A percentile compares a stretch with the other conserved stretches of the same genome.
These are phyloP conservation scores for Hypomontagnella submonticulosa DNA, from an alignment of 495 filamentous ascomycete species.

Conservation along the genomic window DNA sequence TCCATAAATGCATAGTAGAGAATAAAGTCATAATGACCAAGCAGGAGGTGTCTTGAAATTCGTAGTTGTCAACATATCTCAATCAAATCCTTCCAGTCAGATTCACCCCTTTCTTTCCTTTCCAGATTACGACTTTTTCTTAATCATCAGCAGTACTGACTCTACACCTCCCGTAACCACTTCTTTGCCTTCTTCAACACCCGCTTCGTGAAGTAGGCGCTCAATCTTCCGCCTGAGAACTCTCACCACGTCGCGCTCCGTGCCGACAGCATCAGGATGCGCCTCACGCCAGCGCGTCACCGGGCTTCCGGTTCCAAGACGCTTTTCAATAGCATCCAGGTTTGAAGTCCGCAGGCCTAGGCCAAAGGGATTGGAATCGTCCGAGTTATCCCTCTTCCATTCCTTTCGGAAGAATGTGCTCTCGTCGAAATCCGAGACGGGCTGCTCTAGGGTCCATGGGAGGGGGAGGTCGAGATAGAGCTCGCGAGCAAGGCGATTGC, in stretches of 20 bases:
- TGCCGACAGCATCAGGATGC: slow-evolving; percentile 6
- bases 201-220: slow-evolving; percentile 9
- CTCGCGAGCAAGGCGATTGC: not conserved
- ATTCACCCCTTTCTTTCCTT: too few species aligned
- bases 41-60: too few species aligned
- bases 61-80: too few species aligned
- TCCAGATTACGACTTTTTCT: too few species aligned
- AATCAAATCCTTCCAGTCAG: too few species aligned
- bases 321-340: slow-evolving; percentile 1
- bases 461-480: slow-evolving; percentile 9
- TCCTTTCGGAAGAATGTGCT: slow-evolving; percentile 7
- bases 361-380: not conserved
- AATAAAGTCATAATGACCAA: too few species aligned
- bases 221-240: not conserved
- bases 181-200: slow-evolving; percentile 21
- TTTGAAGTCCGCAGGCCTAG: not conserved
- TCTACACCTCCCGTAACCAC: not conserved
- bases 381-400: slow-evolving; percentile 6
- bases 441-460: slow-evolving; percentile 9
- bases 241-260: slow-evolving; percentile 6
- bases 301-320: slow-evolving; percentile 6
- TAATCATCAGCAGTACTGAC: not conserved
- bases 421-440: slow-evolving; percentile 5
- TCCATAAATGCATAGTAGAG: too few species aligned
- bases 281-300: slow-evolving; percentile 19